Base-by-base conservation (phyloP, 2,329 filamentous ascomycete species). In the Aspergillaceae sp. region DNA sequence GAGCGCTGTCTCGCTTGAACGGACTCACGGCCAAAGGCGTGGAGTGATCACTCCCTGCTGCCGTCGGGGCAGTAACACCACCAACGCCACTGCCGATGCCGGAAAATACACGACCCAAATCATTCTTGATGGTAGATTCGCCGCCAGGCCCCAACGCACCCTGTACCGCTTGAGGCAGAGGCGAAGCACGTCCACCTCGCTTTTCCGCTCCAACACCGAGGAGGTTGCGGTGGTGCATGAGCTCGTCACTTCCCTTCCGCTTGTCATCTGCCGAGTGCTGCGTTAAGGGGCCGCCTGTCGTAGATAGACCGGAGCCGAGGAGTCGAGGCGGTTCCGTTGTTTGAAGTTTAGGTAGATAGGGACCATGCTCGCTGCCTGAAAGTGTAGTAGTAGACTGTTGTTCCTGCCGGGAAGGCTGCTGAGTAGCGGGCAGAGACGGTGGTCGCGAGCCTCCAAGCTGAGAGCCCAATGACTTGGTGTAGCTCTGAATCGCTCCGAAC, bases 21-120 rank as follows among this genome's bases (percentile, higher is more conserved):
- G 77, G 75, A 53, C 74, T 78, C 29, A 70, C 64, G 45, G 75
- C 71, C 8, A 19, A 19, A 19, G 78, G 79, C 5, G 78, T 82
- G 1, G 74, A 71, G 7, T 70, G 70, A 10, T 74, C 73, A 52
- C 74, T 75, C n/a, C 65, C 71, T 33, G 71, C 68, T 32, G 19
- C 19, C 19, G 73, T 68, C 9, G 67, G 67, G 38, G 69, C 70
- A 19, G 74, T 74, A 29, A 70, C 68, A 51, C 74, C 75, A 29
- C 79, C 79, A 11, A 83, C 73, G 33, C 82, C 82, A 63, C 80
- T 83, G 10, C 82, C 90, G 54, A 97, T 88, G n/a, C 91, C 91
- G 11, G 87, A 88, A 68, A 95, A 96, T 76, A 96, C 94, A 51
- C 88, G 83, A 29, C 90, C 90, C 63, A 96, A 90, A 63, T 96